These are phyloP conservation scores for Barnettozyma siamensis DNA, from an alignment of 805 yeast species.

Conservation along the genomic window DNA sequence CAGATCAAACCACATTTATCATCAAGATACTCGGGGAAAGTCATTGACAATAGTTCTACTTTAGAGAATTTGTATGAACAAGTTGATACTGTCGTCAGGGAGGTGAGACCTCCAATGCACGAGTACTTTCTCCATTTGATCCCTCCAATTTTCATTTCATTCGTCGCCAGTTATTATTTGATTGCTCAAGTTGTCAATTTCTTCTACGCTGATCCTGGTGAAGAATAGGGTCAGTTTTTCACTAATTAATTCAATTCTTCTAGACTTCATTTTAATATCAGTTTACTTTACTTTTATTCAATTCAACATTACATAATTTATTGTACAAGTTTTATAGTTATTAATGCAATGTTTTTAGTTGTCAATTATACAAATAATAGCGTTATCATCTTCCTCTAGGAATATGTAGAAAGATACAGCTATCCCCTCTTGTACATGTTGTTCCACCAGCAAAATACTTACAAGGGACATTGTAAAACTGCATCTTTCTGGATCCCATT, in stretches of 20 bases:
- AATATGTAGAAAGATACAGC: slow-evolving; percentile 9
- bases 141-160: slow-evolving; percentile 5
- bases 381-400: neutral
- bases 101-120: slow-evolving; percentile 10
- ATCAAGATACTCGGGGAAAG: slow-evolving; percentile 52
- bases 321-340: no score
- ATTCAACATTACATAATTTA: neutral
- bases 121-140: slow-evolving; percentile 7
- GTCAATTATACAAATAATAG: neutral
- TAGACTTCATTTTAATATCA: no score
- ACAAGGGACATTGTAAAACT: neutral
- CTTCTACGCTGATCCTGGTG: slow-evolving; percentile 11
- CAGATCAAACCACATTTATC: slow-evolving; percentile 69
- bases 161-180: slow-evolving; percentile 2
- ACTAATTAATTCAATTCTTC: no score
- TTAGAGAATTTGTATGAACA: slow-evolving; percentile 37
- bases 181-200: slow-evolving; percentile 1
- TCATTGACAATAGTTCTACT: slow-evolving; percentile 56
- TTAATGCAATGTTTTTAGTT: neutral
- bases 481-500: neutral
- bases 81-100: slow-evolving; percentile 31
- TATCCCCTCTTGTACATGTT: slow-evolving; percentile 5
- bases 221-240: slow-evolving; percentile 1
- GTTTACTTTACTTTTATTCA: no score
- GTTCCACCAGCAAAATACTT: neutral